Percentiles rank a stretch among this genome's conserved stretches.
Evolutionary conservation across 441 rosid species (phyloP).

Genomic region (Metrosideros polymorpha): DNA sequence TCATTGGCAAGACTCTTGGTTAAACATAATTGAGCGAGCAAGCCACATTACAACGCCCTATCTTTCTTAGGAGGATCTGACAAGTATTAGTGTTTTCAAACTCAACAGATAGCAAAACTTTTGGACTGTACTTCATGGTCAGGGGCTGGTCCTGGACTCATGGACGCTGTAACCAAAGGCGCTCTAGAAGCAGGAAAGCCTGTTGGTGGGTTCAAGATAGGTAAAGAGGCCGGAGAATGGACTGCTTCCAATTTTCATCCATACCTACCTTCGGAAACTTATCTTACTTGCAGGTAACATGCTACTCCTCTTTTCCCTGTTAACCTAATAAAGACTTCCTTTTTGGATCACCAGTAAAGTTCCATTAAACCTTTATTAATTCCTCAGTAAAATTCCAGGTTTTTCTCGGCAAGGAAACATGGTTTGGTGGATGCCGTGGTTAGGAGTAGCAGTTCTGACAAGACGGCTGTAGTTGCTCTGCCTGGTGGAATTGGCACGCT

Average conservation of each 20-base stretch:
- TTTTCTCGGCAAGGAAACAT: slow-evolving; percentile 92
- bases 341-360: background rate
- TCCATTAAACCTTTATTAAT: background rate
- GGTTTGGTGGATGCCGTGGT: slow-evolving; percentile 77
- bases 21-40: background rate
- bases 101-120: slow-evolving; percentile 56
- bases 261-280: slow-evolving; percentile 60
- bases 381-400: slow-evolving; percentile 27
- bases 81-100: background rate
- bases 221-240: slow-evolving; percentile 87
- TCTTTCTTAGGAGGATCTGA: background rate
- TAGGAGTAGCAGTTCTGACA: slow-evolving; percentile 39
- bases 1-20: background rate
- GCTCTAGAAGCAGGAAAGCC: slow-evolving; percentile 71
- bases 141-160: slow-evolving; percentile 92
- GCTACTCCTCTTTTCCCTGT: background rate
- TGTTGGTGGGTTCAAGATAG: slow-evolving; percentile 76
- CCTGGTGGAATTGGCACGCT: slow-evolving; percentile 91
- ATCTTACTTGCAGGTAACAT: slow-evolving; percentile 80
- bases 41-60: background rate
- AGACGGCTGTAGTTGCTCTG: slow-evolving; percentile 70
- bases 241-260: slow-evolving; percentile 78
- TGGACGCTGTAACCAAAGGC: slow-evolving; percentile 86
- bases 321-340: background rate
- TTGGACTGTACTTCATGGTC: slow-evolving; percentile 88